These are phyloP conservation scores for Fusarium cyanostomum DNA, from an alignment of 2,329 filamentous ascomycete genomes.

Conservation along the genomic window DNA sequence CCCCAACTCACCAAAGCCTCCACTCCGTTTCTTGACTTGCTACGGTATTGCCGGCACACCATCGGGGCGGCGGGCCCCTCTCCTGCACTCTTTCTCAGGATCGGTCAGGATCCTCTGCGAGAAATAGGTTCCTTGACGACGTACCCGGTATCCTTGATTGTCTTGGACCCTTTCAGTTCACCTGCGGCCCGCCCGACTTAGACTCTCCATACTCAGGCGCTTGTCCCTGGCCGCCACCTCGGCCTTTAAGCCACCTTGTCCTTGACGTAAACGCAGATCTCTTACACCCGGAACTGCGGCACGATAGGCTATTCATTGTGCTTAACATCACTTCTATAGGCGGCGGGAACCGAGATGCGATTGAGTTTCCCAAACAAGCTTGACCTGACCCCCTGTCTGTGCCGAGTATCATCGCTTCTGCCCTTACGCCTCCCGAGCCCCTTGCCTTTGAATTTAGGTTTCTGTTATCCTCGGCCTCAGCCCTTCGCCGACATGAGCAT, in stretches of 20 bases:
- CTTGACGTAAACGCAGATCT: background rate
- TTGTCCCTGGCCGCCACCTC: background rate
- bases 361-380: background rate
- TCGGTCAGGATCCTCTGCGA: background rate
- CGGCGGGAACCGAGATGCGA: background rate
- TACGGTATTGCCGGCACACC: too few species aligned
- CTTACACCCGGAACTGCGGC: too few species aligned
- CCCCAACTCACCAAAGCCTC: background rate
- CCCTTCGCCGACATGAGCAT: background rate
- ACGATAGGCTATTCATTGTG: background rate
- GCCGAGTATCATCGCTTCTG: background rate
- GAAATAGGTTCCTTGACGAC: background rate
- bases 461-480: background rate
- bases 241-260: background rate
- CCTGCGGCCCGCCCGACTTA: background rate
- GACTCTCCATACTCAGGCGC: too few species aligned
- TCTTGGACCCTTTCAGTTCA: background rate
- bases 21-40: too few species aligned
- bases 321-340: background rate
- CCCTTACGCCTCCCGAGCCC: background rate
- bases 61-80: background rate
- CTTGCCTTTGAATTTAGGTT: conserved; percentile 1
- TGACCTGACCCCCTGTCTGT: background rate
- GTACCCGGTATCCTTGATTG: background rate
- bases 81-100: background rate